Base-by-base conservation (phyloP, 2,329 filamentous ascomycete species). In the Diatrype stigma region DNA sequence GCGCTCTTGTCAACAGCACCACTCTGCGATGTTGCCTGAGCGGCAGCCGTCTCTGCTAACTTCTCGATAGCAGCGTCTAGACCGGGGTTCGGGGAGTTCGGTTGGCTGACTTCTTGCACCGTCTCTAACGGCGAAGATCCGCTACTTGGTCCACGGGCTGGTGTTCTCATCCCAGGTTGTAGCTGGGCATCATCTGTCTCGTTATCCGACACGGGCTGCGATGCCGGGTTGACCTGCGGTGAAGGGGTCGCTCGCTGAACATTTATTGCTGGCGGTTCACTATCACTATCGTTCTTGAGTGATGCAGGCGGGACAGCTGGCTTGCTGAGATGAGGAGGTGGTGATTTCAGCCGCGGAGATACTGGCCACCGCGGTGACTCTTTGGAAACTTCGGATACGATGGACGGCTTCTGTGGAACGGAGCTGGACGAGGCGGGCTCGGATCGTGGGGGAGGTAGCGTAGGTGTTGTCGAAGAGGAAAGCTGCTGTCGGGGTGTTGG, bases 41-140 rank as follows among this genome's bases (percentile, higher is more conserved):
- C 70, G 3, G 66, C 62, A 8, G 78, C 67, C 60, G 76, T 78
- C 55, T 81, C 75, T 42, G 75, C 74, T 22, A 75, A 70, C 66
- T 74, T 80, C 51, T 82, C 80, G 47, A 80, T 60, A 22, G 73
- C 72, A 16, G 73, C 69, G 52, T 77, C 74, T 53, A 72, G 61
- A 30, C 65, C 67, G 46, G 71, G 72, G 60, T 69, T 75, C 63
- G 89, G 87, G 1, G 88, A 89, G 46, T 83, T 85, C 42, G 87
- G 84, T 53, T 90, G 81, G 71, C 90, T 94, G 49, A 87, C 85
- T 75, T 96, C 93, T 66, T 96, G 88, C 16, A 97, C 93, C 0
- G 94, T 96, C 71, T 96, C 93, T 51, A 96, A 73, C 45, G 82
- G 82, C 46, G 85, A 78, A 34, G 74, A 79, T 47, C 78, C 80